Evolutionary conservation across 805 yeast species (phyloP).

Genomic region (Brettanomyces sp.): DNA sequence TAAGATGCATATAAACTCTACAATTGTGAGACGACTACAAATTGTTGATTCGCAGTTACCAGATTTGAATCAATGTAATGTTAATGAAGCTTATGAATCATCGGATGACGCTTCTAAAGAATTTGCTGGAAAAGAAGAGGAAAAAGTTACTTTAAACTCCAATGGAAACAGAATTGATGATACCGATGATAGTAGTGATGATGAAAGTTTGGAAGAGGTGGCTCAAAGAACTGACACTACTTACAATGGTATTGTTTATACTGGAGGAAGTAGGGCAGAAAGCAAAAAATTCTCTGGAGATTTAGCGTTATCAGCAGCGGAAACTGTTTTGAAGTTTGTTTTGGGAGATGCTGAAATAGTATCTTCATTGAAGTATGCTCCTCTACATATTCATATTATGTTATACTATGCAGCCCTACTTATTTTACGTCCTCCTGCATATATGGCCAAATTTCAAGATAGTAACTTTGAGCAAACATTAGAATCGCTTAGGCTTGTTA

Average conservation of each 20-base stretch:
- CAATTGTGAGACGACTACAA: constrained; percentile 36
- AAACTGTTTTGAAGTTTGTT: constrained; percentile 49
- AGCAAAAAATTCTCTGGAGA: constrained; percentile 25
- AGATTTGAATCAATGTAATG: constrained; percentile 12
- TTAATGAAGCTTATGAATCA: not conserved
- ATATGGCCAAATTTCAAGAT: constrained; percentile 14
- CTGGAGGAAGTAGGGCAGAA: constrained; percentile 18
- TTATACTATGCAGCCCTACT: constrained; percentile 56
- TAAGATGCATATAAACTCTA: constrained; percentile 58
- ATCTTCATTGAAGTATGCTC: constrained; percentile 49
- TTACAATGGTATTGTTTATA: constrained; percentile 4
- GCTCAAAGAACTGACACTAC: constrained; percentile 9
- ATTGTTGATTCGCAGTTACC: constrained; percentile 23
- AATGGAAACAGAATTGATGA: constrained; percentile 20
- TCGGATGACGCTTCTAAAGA: not conserved
- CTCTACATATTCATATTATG: constrained; percentile 68
- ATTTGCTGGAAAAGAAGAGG: not conserved
- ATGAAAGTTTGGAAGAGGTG: constrained; percentile 9
- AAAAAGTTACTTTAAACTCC: not conserved
- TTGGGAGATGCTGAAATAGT: constrained; percentile 50
- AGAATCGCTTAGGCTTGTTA: constrained; percentile 32
- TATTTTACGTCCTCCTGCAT: constrained; percentile 38
- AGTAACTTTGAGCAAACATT: constrained; percentile 23
- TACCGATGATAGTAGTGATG: constrained; percentile 20
- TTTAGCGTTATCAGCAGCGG: constrained; percentile 55